Evolutionary conservation across 108 stramenopile genomes (phyloP), one percentile per base, ranked within the genome.

Genomic region (Cyclotella kingstonii): DNA sequence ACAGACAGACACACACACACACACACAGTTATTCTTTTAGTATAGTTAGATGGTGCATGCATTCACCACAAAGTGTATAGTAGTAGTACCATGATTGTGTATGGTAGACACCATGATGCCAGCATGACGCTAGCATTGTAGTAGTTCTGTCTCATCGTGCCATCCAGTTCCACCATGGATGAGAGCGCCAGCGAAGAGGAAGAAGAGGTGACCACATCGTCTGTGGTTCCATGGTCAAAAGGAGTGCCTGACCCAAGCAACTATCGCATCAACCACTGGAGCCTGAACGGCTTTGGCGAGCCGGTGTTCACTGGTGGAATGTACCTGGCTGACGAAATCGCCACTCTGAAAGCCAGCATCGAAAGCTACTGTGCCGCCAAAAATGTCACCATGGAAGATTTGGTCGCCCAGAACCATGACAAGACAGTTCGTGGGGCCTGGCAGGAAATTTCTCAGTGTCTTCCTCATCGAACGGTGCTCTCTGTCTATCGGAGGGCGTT

Each of bases 391-490:
- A 48, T 76, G 44, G 56, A 49, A 17, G 82, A 86, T 23, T 73
- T 92, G 19, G 89, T 87, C 56, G 79, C 80, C 72, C n/a, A 25
- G 8, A 25, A 45, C 23, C 63, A 76, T 34, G 41, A 76, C 54
- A 83, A 81, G 79, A 68, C 77, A 2, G 70, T 84, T 8, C 84
- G 86, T 47, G 87, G 87, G n/a, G 87, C 87, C 4, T 92, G 91
- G 91, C 74, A 80, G 70, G 81, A 89, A 67, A 92, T 92, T 47
- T 81, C 87, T 36, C 83, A 82, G 50, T 61, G 62, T 17, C 68
- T 92, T 8, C 91, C 91, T 14, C 78, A 89, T 66, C 82, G 91
- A 14, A 77, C 84, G 26, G 87, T 89, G 17, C 81, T 87, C 42
- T 81, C 81, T 5, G 87, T 92, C 0, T 92, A 92, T 52, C 80